Evolutionary conservation across 768 basidiomycete species (phyloP).

Genomic region (Mycena rebaudengoi): DNA sequence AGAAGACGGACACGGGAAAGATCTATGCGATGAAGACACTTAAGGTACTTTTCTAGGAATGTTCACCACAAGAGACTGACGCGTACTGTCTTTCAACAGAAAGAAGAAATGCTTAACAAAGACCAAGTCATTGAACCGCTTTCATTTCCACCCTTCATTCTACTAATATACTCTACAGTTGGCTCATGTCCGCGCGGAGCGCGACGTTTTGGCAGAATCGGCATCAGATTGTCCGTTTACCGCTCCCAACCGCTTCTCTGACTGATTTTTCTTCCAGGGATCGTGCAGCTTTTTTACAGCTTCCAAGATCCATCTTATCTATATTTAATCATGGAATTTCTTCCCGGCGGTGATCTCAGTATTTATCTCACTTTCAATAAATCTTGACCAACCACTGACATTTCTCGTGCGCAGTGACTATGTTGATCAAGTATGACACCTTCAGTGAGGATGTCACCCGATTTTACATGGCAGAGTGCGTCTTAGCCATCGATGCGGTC

Average conservation of each 20-base stretch:
- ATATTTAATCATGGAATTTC: slow-evolving; percentile 99
- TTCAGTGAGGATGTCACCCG: slow-evolving; percentile 98
- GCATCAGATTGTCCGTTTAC: slow-evolving; percentile 59
- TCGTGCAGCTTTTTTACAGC: slow-evolving; percentile 97
- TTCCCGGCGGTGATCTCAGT: slow-evolving; percentile 98
- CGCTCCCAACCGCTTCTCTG: neutral
- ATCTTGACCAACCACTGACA: too few species aligned
- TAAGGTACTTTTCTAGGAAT: too few species aligned
- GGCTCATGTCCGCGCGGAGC: slow-evolving; percentile 97
- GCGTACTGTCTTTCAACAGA: too few species aligned
- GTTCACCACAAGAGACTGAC: too few species aligned
- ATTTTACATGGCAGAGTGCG: slow-evolving; percentile 99
- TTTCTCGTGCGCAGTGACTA: too few species aligned
- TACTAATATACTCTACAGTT: slow-evolving; percentile 58
- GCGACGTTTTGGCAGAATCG: slow-evolving; percentile 95
- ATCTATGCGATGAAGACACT: slow-evolving; percentile 99
- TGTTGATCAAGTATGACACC: slow-evolving; percentile 99
- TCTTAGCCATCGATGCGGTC: slow-evolving; percentile 96
- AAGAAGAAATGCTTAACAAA: slow-evolving; percentile 99
- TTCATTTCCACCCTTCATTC: neutral
- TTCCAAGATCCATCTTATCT: slow-evolving; percentile 94
- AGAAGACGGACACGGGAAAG: slow-evolving; percentile 96
- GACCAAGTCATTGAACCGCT: slow-evolving; percentile 75
- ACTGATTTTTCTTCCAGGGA: slow-evolving; percentile 66
- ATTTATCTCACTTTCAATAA: too few species aligned